Percentiles rank a stretch among this genome's conserved stretches.
Conservation (phyloP, 108 stramenopile genomes). For the Phaeodactylum tricornutum region DNA sequence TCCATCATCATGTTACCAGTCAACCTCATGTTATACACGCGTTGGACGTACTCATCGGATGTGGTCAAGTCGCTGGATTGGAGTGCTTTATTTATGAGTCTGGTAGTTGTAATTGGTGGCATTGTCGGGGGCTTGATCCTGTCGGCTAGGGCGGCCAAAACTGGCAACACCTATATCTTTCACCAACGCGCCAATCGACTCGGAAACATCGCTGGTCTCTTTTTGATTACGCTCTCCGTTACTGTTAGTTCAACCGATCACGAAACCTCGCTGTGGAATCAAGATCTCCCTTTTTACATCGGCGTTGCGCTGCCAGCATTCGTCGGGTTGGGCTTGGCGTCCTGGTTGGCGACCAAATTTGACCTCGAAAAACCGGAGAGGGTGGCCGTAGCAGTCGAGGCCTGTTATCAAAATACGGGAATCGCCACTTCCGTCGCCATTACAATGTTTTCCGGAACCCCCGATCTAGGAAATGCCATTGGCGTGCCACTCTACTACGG, state of each 20-base stretch:
- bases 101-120: conserved; percentile 69
- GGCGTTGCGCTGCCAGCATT: conserved; percentile 61
- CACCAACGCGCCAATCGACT: conserved; percentile 44
- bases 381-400: conserved; percentile 73
- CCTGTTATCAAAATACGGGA: conserved; percentile 83
- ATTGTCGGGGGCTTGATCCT: conserved; percentile 47
- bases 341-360: conserved; percentile 40
- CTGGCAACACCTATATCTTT: conserved; percentile 30
- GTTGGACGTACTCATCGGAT: conserved; percentile 47
- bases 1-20: conserved; percentile 71
- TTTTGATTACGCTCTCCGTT: conserved; percentile 54
- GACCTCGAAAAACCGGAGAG: conserved; percentile 74
- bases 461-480: conserved; percentile 38
- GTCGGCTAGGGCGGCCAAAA: conserved; percentile 8
- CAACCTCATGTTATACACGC: conserved; percentile 74
- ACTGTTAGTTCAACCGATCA: conserved; percentile 42
- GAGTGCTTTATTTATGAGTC: conserved; percentile 49
- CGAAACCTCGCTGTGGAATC: conserved; percentile 54
- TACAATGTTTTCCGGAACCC: conserved; percentile 42
- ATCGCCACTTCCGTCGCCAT: conserved; percentile 63
- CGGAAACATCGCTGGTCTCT: conserved; percentile 72
- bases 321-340: conserved; percentile 48
- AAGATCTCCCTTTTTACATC: conserved; percentile 57
- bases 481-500: conserved; percentile 63
- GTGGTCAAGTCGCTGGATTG: conserved; percentile 67